A percentile compares a stretch with the other conserved stretches of the same genome.
Evolutionary conservation across 352 stramenopile genomes (phyloP).

Genomic region (Phytophthora lateralis): DNA sequence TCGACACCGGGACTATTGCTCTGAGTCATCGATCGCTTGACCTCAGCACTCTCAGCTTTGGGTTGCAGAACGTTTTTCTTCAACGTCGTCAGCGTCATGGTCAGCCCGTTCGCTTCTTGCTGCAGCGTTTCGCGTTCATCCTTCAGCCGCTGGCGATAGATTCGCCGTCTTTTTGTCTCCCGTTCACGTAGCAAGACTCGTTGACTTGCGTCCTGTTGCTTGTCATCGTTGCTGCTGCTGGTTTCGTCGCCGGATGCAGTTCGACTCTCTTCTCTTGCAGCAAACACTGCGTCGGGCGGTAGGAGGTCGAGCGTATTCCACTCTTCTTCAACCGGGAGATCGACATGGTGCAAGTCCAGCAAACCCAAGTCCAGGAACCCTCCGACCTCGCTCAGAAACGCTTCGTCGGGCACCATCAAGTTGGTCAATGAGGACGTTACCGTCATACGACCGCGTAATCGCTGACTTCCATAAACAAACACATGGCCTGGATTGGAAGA

Average conservation of each 20-base stretch:
- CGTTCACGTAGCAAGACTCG: neutral
- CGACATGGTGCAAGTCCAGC: neutral
- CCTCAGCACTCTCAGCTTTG: neutral
- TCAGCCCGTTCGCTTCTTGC: neutral
- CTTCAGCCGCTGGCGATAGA: constrained; percentile 9
- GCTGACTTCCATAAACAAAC: neutral
- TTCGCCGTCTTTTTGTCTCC: constrained; percentile 7
- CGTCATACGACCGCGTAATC: neutral
- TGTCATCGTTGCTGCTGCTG: neutral
- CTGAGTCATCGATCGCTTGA: neutral
- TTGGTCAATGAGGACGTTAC: neutral
- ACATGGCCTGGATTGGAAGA: too few relatives aligned
- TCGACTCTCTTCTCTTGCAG: neutral
- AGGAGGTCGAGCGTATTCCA: neutral
- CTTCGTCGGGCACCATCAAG: constrained; percentile 1
- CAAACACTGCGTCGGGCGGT: neutral
- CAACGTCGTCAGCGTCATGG: neutral
- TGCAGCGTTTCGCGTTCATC: constrained; percentile 1
- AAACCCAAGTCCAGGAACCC: neutral
- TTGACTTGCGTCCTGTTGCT: neutral
- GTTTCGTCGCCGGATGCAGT: neutral
- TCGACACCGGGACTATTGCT: neutral
- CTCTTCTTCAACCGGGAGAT: neutral
- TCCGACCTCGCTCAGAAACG: neutral
- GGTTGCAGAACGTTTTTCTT: neutral